Evolutionary conservation across 768 basidiomycete species (phyloP), one percentile per base, ranked within the genome.

Genomic region (Cubamyces lactineus): DNA sequence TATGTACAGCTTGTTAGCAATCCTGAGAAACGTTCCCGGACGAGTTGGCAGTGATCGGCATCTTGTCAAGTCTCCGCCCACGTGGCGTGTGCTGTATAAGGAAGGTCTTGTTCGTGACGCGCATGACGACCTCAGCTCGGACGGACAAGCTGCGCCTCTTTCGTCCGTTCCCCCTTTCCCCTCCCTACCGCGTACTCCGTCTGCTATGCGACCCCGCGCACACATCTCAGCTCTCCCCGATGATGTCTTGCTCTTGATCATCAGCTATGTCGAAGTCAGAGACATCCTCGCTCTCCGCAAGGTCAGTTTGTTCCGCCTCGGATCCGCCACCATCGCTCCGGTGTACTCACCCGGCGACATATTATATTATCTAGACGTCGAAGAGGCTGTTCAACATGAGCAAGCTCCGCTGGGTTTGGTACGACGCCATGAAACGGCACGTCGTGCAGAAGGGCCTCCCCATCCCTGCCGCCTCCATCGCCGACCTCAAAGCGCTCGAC

Each of bases 351-450:
- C 26, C 38, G 15, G 16, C 23, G 12, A 34, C 7, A 26, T 3
- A 19, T 56, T 39, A 2, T 40, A 11, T 61, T 15, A 24, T 41
- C 16, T 24, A 76, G 76, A 72, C 74, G 24, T 74, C 70, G 12
- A 70, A 70, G 26, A 69, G 70, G 15, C 64, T 76, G 42, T 69
- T 50, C 45, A 43, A 67, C 11, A 63, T 77, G 51, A 74, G 74
- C 46, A 74, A 72, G 63, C 58, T 72, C 46, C 75, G 76, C 53
- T 76, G 74, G 74, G 73, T 77, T 17, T 77, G 76, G 76, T 68
- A 70, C 41, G 70, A 75, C 61, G 75, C 74, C 17, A 64, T 77
- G 38, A 67, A 71, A 47, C 67, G 70, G 9, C 76, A 74, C 63
- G 70, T 76, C 65, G 67, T 74, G 9, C 66, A 72, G 59, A 69